Evolutionary conservation across 2,329 filamentous ascomycete genomes (phyloP), one percentile per base, ranked within the genome.

Genomic region (Xylaria sp.): DNA sequence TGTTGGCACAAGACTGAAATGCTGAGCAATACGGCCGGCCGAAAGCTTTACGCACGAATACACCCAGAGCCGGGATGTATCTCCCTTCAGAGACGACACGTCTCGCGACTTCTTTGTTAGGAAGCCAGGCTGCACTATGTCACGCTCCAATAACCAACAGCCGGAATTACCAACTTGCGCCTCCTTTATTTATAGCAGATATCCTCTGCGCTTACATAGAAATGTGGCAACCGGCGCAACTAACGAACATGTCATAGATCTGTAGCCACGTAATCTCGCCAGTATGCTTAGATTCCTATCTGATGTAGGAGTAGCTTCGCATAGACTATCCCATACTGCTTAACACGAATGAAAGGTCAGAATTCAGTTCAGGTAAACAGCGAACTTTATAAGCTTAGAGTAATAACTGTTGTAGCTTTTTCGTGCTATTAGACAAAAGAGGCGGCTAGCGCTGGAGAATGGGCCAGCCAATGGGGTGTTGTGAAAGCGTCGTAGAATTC

Each of bases 381-480:
- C 6, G 28, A 50, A 50, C 46, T 50, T 46, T 12, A n/a, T 23
- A 50, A 50, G 23, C 20, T 15, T 12, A 50, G 20, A 48, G 39
- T 41, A 15, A 12, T 5, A 20, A 23, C 20, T 25, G 5, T 50
- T 23, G 20, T 9, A 50, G 23, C 46, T 25, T n/a, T 50, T 25
- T 9, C 4, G 61, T 61, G 39, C 18, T 28, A 66, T 62, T 61
- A 46, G 46, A 54, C 37, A 55, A 46, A 60, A 20, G 41, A 41
- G 56, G 56, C 55, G 50, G 44, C 52, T 58, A 54, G 50, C 48
- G 25, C n/a, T 34, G 44, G 46, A 34, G 34, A 54, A 9, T 25
- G 8, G 4, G 20, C 52, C 28, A 54, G 56, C 55, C 46, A 59
- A 65, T 59, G 18, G 54, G 31, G 23, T 58, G 44, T 31, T 52